phyloP scores from a whole-genome alignment of 192 early-diverging fungal species.

The Pecoramyces ruminantium region DNA sequence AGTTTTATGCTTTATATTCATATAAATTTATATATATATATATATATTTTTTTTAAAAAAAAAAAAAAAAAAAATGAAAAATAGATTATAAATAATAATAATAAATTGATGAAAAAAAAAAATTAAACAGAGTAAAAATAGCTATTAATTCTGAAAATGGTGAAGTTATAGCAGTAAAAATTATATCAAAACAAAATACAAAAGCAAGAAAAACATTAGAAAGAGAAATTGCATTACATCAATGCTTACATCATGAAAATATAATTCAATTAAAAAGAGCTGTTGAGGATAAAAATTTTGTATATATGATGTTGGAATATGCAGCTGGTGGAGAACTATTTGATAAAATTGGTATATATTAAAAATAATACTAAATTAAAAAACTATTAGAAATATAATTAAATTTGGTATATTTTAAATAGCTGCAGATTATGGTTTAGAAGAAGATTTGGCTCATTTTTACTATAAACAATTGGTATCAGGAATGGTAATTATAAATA shows the following conservation, averaged over 20 bases:
- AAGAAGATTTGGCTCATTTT: slow-evolving; percentile 52
- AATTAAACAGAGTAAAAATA: slow-evolving; percentile 33
- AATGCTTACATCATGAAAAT: slow-evolving; percentile 30
- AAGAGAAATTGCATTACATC: slow-evolving; percentile 10
- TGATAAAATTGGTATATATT: slow-evolving; percentile 39
- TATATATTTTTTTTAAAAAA: neutral
- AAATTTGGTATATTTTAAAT: neutral
- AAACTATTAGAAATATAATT: neutral
- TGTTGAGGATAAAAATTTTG: slow-evolving; percentile 22
- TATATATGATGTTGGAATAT: slow-evolving; percentile 49
- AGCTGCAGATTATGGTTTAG: slow-evolving; percentile 50
- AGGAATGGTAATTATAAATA: slow-evolving; percentile 41
- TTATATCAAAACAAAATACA: slow-evolving; percentile 27
- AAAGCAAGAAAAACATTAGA: neutral
- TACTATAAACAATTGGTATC: slow-evolving; percentile 52
- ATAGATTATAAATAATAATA: neutral
- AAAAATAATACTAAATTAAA: no score
- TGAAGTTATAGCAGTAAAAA: slow-evolving; percentile 33
- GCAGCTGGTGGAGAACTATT: slow-evolving; percentile 53
- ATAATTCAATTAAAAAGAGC: slow-evolving; percentile 29
- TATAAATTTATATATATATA: no score
- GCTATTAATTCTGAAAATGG: slow-evolving; percentile 20
- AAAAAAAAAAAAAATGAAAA: neutral
- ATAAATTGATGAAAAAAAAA: neutral
- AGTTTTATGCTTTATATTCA: no score